Evolutionary conservation across 192 early-diverging fungal species (phyloP), one percentile per base, ranked within the genome.

Genomic region (Chytriomyces sp.): DNA sequence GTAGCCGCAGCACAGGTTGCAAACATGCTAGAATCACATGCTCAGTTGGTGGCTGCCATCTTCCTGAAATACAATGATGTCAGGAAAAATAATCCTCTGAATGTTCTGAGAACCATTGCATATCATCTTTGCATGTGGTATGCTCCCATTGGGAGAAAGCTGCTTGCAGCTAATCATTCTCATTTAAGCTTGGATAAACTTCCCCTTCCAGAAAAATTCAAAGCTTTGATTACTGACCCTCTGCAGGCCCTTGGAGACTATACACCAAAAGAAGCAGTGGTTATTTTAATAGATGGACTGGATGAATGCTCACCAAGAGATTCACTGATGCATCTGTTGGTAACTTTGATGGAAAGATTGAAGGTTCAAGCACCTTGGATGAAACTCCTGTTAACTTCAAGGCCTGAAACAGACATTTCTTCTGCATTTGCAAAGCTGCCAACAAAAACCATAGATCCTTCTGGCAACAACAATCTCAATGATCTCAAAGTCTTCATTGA

Each of bases 11-110:
- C 41, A 49, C 41, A 49, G n/a, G n/a, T 49, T 49, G 41, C 41
- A 49, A 49, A 49, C 41, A 10, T 17, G 41, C 41, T 49, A 17
- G 41, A 49, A 17, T 10, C 41, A 49, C 10, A 49, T 10, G 41
- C 41, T n/a, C 41, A 49, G 41, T n/a, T 49, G n/a, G 41, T 49
- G 10, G n/a, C 41, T 17, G 41, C 41, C 10, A n/a, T 49, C 12
- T 49, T 49, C 41, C n/a, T 49, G 41, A 49, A 49, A n/a, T 49
- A 49, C 41, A 49, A 49, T 49, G 41, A 49, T 49, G 41, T n/a
- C 41, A 49, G 41, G 41, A 49, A 49, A n/a, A 49, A n/a, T n/a
- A 49, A 49, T 49, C 12, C 41, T 17, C 41, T 10, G 12, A 10
- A n/a, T n/a, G n/a, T 49, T 49, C n/a, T 49, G 41, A 49, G 10